Base-by-base conservation (phyloP, 2,329 filamentous ascomycete genomes). In the Pyrenophora seminiperda region DNA sequence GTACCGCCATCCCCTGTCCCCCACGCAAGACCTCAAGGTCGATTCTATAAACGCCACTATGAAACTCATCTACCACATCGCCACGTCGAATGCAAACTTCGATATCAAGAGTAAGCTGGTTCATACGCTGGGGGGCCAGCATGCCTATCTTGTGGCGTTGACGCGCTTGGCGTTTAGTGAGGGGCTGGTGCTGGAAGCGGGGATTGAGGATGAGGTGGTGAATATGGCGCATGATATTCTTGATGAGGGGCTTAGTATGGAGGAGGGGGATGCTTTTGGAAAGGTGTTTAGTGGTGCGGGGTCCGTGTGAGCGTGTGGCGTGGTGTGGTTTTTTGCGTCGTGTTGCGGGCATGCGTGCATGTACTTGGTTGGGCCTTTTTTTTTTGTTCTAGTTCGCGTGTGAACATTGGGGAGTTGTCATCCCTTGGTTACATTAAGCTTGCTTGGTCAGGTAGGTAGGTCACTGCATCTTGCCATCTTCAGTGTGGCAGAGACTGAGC, bases 161-260 rank as follows among this genome's bases (percentile, higher is more conserved):
- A 91, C 90, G 0, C 77, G 93, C 33, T 76, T 97, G n/a, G 91
- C 90, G 0, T 97, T 96, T 70, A 87, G 85, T 5, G 90, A 96
- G 54, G 88, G 90, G 22, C 73, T 89, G 7, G 82, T 94, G 9
- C 79, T 95, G 20, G 91, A 97, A 72, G 78, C 80, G 1, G 87
- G 87, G 0, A 87, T 96, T 44, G 87, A 89, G 29, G 83, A 87
- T 20, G 89, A 90, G 56, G 90, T 91, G 1, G 83, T 88, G 1
- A 89, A 93, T 56, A 85, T 87, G 72, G 93, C 94, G 3, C 87
- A 93, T 61, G 85, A 89, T 65, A 77, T 99, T 55, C 73, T 97
- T 31, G 91, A 96, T 68, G 79, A 90, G 53, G 84, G 85, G 2
- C 83, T 96, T 17, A 94, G 89, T 44, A 88, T 91, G 0, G 89